These are phyloP conservation scores for Quercus alba DNA, from an alignment of 306 rosid genomes.

Conservation along the genomic window DNA sequence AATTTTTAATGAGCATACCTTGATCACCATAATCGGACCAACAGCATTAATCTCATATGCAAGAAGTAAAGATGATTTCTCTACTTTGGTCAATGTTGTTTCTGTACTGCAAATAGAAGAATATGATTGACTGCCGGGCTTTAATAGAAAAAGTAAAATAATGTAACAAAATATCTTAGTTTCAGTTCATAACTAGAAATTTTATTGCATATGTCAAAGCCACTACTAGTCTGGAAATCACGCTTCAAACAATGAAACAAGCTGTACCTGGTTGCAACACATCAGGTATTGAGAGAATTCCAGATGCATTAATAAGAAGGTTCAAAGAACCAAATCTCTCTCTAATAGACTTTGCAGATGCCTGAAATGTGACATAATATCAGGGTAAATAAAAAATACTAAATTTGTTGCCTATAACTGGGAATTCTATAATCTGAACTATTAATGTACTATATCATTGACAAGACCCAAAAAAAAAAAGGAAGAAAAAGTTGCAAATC, in stretches of 20 bases:
- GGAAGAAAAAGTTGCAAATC: too few relatives aligned
- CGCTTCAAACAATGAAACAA: conserved; percentile 11
- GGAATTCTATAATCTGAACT: background rate
- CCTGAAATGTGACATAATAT: conserved; percentile 46
- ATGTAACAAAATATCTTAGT: conserved; percentile 1
- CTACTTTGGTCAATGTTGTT: conserved; percentile 77
- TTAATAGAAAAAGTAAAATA: background rate
- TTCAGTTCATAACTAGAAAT: background rate
- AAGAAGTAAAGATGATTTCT: conserved; percentile 74
- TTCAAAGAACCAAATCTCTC: conserved; percentile 76
- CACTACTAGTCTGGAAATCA: background rate
- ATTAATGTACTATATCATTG: background rate
- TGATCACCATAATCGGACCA: conserved; percentile 87
- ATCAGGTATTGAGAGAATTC: conserved; percentile 81
- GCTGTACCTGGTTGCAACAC: conserved; percentile 75
- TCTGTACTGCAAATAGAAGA: conserved; percentile 54
- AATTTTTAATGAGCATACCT: conserved; percentile 50
- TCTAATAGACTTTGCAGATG: conserved; percentile 62
- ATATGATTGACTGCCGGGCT: conserved; percentile 16
- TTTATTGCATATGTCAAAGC: background rate
- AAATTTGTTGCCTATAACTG: background rate
- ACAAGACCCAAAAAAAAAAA: background rate
- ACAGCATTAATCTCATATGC: conserved; percentile 89
- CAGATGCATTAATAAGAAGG: conserved; percentile 88
- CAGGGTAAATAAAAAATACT: background rate